Conservation (phyloP, 2,329 filamentous ascomycete species). For the Penicillium sumatraense region DNA sequence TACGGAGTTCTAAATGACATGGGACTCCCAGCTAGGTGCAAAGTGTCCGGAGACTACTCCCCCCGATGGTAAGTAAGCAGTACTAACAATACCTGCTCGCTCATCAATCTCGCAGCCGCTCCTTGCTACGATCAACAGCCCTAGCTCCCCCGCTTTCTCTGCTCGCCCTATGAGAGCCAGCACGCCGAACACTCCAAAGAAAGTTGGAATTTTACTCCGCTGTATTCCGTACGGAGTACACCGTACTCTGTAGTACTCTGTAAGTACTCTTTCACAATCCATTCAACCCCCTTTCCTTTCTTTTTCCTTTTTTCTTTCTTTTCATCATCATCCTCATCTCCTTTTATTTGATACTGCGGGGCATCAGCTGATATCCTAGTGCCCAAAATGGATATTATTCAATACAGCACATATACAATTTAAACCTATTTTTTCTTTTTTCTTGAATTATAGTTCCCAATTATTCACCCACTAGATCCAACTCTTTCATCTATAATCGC, state of each 20-base stretch:
- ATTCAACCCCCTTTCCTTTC: neutral
- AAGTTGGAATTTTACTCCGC: neutral
- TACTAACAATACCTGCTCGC: conserved; percentile 19
- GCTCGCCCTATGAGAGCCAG: neutral
- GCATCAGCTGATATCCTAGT: conserved; percentile 12
- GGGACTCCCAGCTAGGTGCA: neutral
- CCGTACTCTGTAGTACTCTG: no score
- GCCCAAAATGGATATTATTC: neutral
- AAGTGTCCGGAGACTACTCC: conserved; percentile 7
- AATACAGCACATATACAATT: neutral
- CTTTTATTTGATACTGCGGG: conserved; percentile 17
- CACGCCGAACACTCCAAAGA: neutral
- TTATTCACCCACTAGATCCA: no score
- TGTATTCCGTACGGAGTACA: neutral
- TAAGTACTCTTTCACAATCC: neutral
- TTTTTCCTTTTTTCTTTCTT: neutral
- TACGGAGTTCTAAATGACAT: neutral
- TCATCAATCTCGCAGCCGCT: conserved; percentile 28
- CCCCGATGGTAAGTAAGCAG: conserved; percentile 16
- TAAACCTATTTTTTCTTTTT: neutral
- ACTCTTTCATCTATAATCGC: no score
- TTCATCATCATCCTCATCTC: neutral
- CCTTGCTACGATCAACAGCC: conserved; percentile 30
- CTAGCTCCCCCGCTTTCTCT: conserved; percentile 26
- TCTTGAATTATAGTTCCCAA: no score